phyloP scores from a whole-genome alignment of 192 early-diverging fungal species.

The Thamnidium elegans region DNA sequence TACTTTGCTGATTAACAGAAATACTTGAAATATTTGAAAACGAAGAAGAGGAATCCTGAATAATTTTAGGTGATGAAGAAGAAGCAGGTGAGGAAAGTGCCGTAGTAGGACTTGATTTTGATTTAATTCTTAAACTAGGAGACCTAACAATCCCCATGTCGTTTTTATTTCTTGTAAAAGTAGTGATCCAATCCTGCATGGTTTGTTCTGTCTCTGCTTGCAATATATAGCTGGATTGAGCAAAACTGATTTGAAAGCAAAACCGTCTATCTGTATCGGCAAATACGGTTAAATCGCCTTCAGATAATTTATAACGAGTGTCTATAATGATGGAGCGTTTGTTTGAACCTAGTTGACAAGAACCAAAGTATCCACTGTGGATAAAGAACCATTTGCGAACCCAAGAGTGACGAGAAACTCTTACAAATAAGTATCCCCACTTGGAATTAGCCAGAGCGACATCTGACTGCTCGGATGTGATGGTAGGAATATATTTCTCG shows the following conservation, averaged over 20 bases:
- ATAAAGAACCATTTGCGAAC: slow-evolving; percentile 57
- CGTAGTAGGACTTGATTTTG: slow-evolving; percentile 9
- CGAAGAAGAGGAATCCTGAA: neutral
- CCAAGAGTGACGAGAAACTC: slow-evolving; percentile 45
- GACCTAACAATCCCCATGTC: neutral
- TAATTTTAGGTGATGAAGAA: neutral
- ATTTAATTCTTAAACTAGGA: neutral
- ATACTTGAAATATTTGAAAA: neutral
- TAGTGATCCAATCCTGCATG: slow-evolving; percentile 61
- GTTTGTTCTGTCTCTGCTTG: slow-evolving; percentile 73
- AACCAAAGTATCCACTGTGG: slow-evolving; percentile 55
- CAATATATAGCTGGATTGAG: slow-evolving; percentile 18
- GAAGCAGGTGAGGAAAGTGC: slow-evolving; percentile 5
- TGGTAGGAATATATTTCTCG: slow-evolving; percentile 20
- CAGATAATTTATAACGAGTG: neutral
- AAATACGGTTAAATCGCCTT: neutral
- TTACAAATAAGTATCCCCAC: slow-evolving; percentile 64
- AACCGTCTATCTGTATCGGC: slow-evolving; percentile 62
- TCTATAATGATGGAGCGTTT: neutral
- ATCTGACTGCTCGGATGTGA: neutral
- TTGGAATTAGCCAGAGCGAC: slow-evolving; percentile 43
- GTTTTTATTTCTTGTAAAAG: slow-evolving; percentile 60
- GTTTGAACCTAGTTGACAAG: slow-evolving; percentile 23
- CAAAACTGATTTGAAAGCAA: slow-evolving; percentile 58
- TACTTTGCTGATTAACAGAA: neutral